Percentiles rank a stretch among this genome's conserved stretches.
These are phyloP conservation scores for Colletotrichum musae DNA, from an alignment of 2,329 filamentous ascomycete species.

Conservation along the genomic window DNA sequence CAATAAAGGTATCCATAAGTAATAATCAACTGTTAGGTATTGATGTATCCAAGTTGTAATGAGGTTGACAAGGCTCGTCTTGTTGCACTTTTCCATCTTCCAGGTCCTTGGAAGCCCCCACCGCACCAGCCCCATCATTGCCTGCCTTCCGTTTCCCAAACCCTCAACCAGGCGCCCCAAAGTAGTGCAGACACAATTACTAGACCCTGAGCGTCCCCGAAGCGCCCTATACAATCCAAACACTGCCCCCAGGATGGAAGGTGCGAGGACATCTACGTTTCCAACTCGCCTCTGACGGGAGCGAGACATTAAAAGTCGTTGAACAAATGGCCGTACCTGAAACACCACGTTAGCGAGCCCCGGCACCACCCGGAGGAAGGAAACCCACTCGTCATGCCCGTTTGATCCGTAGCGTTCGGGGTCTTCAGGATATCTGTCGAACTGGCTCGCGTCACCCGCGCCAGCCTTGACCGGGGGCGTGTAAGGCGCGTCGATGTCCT, in stretches of 20 bases:
- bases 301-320: slow-evolving; percentile 73
- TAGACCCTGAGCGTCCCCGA: slow-evolving; percentile 18
- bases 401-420: slow-evolving; percentile 88
- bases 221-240: slow-evolving; percentile 33
- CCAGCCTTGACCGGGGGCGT: slow-evolving; percentile 96
- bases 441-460: slow-evolving; percentile 95
- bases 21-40: slow-evolving; percentile 40
- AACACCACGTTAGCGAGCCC: slow-evolving; percentile 18
- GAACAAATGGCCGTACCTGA: slow-evolving; percentile 81
- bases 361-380: not conserved
- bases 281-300: slow-evolving; percentile 3
- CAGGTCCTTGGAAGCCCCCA: slow-evolving; percentile 28
- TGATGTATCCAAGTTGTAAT: slow-evolving; percentile 39
- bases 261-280: slow-evolving; percentile 10
- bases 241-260: slow-evolving; percentile 13
- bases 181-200: slow-evolving; percentile 34
- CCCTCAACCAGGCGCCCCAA: slow-evolving; percentile 34
- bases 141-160: slow-evolving; percentile 38
- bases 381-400: slow-evolving; percentile 88
- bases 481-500: slow-evolving; percentile 98
- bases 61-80: slow-evolving; percentile 35
- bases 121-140: slow-evolving; percentile 24
- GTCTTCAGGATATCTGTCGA: slow-evolving; percentile 98
- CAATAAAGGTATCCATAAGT: slow-evolving; percentile 1
- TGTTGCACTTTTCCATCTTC: slow-evolving; percentile 34